Percentiles rank a stretch among this genome's conserved stretches.
These are phyloP conservation scores for Termitomyces titanicus DNA, from an alignment of 768 basidiomycete species.

Conservation along the genomic window DNA sequence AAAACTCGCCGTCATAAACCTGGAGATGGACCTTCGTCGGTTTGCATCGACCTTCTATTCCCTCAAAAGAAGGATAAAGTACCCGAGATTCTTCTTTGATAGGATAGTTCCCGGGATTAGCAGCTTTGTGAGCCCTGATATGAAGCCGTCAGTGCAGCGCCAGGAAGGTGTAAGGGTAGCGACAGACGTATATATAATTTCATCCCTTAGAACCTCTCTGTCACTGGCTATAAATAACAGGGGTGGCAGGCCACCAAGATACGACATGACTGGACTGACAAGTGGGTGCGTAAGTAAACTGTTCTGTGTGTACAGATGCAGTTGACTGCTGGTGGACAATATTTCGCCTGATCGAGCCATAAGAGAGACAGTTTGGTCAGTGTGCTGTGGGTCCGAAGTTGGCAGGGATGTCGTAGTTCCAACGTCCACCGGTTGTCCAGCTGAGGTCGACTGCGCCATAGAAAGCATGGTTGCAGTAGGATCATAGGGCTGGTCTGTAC, in stretches of 20 bases:
- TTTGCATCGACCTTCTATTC: slow-evolving; percentile 47
- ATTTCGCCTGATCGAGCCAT: slow-evolving; percentile 46
- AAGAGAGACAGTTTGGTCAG: slow-evolving; percentile 43
- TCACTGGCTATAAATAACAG: slow-evolving; percentile 82
- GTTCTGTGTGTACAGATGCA: slow-evolving; percentile 88
- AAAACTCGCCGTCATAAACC: slow-evolving; percentile 75
- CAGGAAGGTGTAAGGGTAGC: background rate
- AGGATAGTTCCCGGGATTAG: slow-evolving; percentile 69
- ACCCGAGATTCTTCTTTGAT: slow-evolving; percentile 38
- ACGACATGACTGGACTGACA: slow-evolving; percentile 75
- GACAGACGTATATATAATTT: slow-evolving; percentile 80
- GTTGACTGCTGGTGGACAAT: slow-evolving; percentile 58
- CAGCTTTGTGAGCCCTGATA: slow-evolving; percentile 84
- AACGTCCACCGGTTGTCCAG: slow-evolving; percentile 39
- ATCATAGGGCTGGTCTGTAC: slow-evolving; percentile 22
- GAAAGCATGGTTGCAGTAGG: slow-evolving; percentile 17
- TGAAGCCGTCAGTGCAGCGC: slow-evolving; percentile 1
- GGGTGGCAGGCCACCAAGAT: slow-evolving; percentile 90
- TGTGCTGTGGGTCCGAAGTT: slow-evolving; percentile 25
- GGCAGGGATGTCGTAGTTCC: slow-evolving; percentile 47
- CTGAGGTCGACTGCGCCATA: slow-evolving; percentile 18
- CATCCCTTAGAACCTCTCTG: slow-evolving; percentile 89
- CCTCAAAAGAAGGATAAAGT: slow-evolving; percentile 55
- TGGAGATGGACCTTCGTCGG: slow-evolving; percentile 88
- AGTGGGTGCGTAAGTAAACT: slow-evolving; percentile 74